Conservation (phyloP, 2,329 filamentous ascomycete species). For the Sarocladium oryzae region DNA sequence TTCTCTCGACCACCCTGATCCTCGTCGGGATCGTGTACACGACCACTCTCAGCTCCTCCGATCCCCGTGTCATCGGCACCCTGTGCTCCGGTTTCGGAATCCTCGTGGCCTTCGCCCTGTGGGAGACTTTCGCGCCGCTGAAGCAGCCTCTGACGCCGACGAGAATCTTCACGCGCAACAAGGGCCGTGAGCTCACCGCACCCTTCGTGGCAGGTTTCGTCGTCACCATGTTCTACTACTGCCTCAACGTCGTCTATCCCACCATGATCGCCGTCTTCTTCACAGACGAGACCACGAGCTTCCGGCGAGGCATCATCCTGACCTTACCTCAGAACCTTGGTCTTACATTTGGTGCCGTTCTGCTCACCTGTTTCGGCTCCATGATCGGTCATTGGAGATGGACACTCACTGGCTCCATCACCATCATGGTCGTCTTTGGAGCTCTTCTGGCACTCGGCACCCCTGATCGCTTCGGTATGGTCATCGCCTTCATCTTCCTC, state of each 20-base stretch:
- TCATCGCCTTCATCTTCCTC: slow-evolving; percentile 41
- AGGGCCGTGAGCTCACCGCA: slow-evolving; percentile 40
- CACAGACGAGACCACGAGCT: slow-evolving; percentile 65
- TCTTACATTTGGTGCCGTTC: slow-evolving; percentile 33
- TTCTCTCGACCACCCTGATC: slow-evolving; percentile 27
- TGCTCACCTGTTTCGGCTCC: slow-evolving; percentile 34
- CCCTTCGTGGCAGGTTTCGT: slow-evolving; percentile 37
- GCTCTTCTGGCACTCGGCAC: slow-evolving; percentile 35
- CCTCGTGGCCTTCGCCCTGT: slow-evolving; percentile 29
- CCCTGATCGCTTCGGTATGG: slow-evolving; percentile 35
- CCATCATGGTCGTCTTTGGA: slow-evolving; percentile 41
- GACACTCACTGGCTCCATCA: slow-evolving; percentile 35
- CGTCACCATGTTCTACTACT: slow-evolving; percentile 47
- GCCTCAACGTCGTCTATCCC: slow-evolving; percentile 37
- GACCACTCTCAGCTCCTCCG: slow-evolving; percentile 25
- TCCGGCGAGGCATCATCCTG: slow-evolving; percentile 63
- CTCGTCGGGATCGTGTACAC: slow-evolving; percentile 34
- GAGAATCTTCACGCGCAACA: slow-evolving; percentile 35
- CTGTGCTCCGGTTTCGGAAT: slow-evolving; percentile 28
- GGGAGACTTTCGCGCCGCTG: slow-evolving; percentile 29
- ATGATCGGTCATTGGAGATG: slow-evolving; percentile 39
- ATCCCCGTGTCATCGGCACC: slow-evolving; percentile 29
- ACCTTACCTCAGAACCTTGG: slow-evolving; percentile 39
- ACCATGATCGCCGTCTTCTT: slow-evolving; percentile 51
- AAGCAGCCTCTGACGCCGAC: slow-evolving; percentile 36